phyloP scores from a whole-genome alignment of 2,329 filamentous ascomycete species.

The Monilinia aucupariae region DNA sequence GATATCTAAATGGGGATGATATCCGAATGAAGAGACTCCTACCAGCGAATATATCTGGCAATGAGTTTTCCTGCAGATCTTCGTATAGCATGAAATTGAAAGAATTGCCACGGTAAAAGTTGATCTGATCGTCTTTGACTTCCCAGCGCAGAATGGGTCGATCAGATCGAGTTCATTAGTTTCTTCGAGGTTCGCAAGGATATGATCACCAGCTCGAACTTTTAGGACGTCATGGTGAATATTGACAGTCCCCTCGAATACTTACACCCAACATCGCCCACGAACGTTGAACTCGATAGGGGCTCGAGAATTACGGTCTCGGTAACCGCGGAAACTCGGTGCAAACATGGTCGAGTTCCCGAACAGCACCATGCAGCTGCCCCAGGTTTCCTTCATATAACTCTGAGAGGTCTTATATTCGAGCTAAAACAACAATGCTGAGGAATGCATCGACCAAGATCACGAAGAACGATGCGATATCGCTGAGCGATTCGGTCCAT shows the following conservation, averaged over 20 bases:
- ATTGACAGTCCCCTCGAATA: neutral
- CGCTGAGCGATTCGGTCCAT: too few relatives aligned
- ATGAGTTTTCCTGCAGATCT: neutral
- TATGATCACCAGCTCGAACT: neutral
- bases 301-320: neutral
- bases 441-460: too few relatives aligned
- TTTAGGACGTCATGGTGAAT: neutral
- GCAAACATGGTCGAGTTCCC: neutral
- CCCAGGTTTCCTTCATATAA: neutral
- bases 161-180: neutral
- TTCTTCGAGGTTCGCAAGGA: neutral
- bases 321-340: neutral
- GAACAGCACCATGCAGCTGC: neutral
- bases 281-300: neutral
- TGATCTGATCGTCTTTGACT: neutral
- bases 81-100: neutral
- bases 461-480: too few relatives aligned
- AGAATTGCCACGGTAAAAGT: neutral
- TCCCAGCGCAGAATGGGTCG: slow-evolving; percentile 1
- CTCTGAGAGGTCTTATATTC: too few relatives aligned
- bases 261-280: neutral
- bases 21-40: neutral
- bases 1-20: neutral
- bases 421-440: too few relatives aligned
- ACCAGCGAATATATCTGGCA: neutral